Conservation (phyloP, 108 stramenopile genomes). For the Nitzschia sp. region DNA sequence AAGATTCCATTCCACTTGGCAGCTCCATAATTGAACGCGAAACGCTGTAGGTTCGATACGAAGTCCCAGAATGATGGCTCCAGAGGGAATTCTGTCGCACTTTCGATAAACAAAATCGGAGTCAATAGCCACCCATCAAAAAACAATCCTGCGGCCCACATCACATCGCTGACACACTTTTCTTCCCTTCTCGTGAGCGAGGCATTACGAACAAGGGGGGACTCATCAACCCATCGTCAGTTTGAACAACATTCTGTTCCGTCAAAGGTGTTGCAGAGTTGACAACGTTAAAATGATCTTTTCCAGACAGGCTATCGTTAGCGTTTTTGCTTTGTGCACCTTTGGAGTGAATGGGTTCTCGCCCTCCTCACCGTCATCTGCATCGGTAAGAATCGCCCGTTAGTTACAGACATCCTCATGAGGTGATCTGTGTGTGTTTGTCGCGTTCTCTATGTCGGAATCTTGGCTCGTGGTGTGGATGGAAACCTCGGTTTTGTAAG, state of each 20-base stretch:
- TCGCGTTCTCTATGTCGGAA: too few relatives aligned
- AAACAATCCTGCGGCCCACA: slow-evolving; percentile 1
- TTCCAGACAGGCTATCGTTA: slow-evolving; percentile 7
- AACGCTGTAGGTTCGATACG: too few relatives aligned
- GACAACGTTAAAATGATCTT: slow-evolving; percentile 12
- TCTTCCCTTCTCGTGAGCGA: background rate
- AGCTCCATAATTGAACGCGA: too few relatives aligned
- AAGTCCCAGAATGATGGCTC: too few relatives aligned
- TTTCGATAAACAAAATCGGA: too few relatives aligned
- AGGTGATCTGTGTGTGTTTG: background rate
- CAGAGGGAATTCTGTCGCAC: too few relatives aligned
- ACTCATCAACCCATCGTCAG: too few relatives aligned
- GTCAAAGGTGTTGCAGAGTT: background rate
- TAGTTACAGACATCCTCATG: background rate
- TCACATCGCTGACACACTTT: slow-evolving; percentile 9
- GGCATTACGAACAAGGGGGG: too few relatives aligned
- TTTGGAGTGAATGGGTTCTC: slow-evolving; percentile 13
- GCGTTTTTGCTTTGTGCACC: background rate
- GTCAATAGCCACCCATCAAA: slow-evolving; percentile 9
- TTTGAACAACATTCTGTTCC: background rate
- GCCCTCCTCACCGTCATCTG: slow-evolving; percentile 16
- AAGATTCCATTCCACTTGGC: background rate
- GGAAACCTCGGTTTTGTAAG: too few relatives aligned
- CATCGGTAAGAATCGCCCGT: slow-evolving; percentile 11
- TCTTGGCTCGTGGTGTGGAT: too few relatives aligned